Base-by-base conservation (phyloP, 2,329 filamentous ascomycete genomes). In the Beauveria pseudobassiana region DNA sequence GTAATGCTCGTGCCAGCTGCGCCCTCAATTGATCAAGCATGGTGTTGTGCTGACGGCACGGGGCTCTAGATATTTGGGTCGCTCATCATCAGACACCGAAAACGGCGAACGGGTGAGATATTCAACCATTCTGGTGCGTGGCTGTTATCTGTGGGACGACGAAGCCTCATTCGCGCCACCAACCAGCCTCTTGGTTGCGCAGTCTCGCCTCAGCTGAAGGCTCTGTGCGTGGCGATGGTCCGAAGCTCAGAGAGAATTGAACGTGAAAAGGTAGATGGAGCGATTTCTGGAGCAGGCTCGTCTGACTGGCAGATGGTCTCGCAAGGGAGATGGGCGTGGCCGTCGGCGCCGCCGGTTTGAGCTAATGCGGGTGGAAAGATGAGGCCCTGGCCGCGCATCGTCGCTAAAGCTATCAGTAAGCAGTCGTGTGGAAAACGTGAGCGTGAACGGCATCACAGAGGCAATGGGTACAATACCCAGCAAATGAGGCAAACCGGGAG, bases 191-290 rank as follows among this genome's bases (percentile, higher is more conserved):
- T n/a, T 50, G n/a, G 40, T 34, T 38, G 50, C 24, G 52, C 28
- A 24, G 40, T 18, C 49, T 61, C 58, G 58, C 58, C 58, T 61
- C 58, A 61, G 58, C 58, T 61, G 58, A 61, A 28, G 28, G 42
- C 28, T 45, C 48, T 46, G 38, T 51, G 48, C 26, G 34, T 40
- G 16, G 57, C 57, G 57, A 59, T 30, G 48, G 38, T 38, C 49
- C 57, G 57, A 57, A 48, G 43, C 26, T 38, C 12, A 40, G 54
- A 48, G 45, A 26, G 6, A 24, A 14, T 48, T 24, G 45, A 16
- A 16, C 16, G 9, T 10, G 9, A 22, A 12, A 46, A 7, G 14
- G 12, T 24, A 16, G 45, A 20, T 22, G 30, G n/a, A 14, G n/a
- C 16, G 30, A 40, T 22, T 26, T 22, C 30, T 34, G 30, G 30